Percentiles rank a stretch among this genome's conserved stretches.
phyloP scores from a whole-genome alignment of 2,329 filamentous ascomycete genomes.

The Leptoxyphium fumago region DNA sequence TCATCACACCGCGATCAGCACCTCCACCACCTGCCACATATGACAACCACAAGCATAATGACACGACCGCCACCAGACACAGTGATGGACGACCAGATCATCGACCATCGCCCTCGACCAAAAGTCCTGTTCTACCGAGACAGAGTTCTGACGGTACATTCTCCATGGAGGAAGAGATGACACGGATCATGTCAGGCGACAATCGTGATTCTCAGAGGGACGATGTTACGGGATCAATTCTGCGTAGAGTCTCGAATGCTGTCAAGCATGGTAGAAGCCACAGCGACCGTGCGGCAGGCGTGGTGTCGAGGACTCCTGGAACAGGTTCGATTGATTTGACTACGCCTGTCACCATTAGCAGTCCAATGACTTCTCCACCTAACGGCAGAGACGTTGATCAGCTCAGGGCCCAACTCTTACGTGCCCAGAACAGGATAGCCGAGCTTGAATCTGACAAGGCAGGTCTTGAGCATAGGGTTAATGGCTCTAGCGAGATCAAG shows the following conservation, averaged over 20 bases:
- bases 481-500: conserved; percentile 47
- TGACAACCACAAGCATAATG: conserved; percentile 24
- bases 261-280: conserved; percentile 84
- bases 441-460: conserved; percentile 73
- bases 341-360: conserved; percentile 15
- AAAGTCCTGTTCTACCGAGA: conserved; percentile 25
- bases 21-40: conserved; percentile 23
- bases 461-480: conserved; percentile 36
- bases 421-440: conserved; percentile 68
- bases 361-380: conserved; percentile 34
- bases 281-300: conserved; percentile 42
- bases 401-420: conserved; percentile 57
- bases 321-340: conserved; percentile 27
- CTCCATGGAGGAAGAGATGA: conserved; percentile 91
- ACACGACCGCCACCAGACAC: conserved; percentile 30
- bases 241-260: conserved; percentile 82
- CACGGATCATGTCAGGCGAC: conserved; percentile 67
- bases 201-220: conserved; percentile 43
- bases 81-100: conserved; percentile 19
- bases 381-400: conserved; percentile 29
- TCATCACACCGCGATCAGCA: conserved; percentile 29
- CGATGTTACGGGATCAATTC: conserved; percentile 43
- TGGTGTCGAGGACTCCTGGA: conserved; percentile 15
- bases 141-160: conserved; percentile 70
- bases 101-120: conserved; percentile 15